Evolutionary conservation across 1,139 yeast species (phyloP), one percentile per base, ranked within the genome.

Genomic region (Fermentozyma sake): DNA sequence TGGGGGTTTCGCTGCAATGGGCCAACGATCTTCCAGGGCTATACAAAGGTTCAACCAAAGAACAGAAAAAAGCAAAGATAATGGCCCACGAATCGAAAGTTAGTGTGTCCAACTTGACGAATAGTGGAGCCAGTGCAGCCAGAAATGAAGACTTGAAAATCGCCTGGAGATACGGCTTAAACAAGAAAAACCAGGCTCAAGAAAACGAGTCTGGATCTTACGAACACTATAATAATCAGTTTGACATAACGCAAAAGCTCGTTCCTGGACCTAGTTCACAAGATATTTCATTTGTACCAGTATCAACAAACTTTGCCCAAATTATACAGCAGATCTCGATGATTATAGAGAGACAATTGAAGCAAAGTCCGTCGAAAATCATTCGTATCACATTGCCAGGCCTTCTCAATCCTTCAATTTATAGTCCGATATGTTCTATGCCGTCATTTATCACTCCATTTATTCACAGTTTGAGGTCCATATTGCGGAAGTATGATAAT

Each of bases 111-210:
- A 83, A 83, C 45, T 48, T 81, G 41, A 57, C 76, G 4, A 22
- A 19, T 10, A 15, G 9, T 10, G 10, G 11, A 10, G 37, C 23
- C 6, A 65, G 64, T 30, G 34, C 39, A 22, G 20, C 38, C 22
- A 30, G 28, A 24, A 50, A 54, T 16, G 46, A 52, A 19, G 84
- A 80, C 40, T 55, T 85, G 63, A 81, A 79, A 48, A 85, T 85
- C 44, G 95, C 95, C 2, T 85, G 95, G 95, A 72, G 94, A 45
- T 85, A 85, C 43, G 86, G 86, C 0, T 51, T 79, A 29, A 70
- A 67, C 23, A 72, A 72, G 31, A 69, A 57, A 30, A 24, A 37
- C 4, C 48, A 56, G 20, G 44, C 42, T 15, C 38, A 37, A 4
- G 41, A 42, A 34, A 35, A 6, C 15, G 35, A 11, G 32, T 8